Evolutionary conservation across 1,284 basidiomycete species (phyloP), one percentile per base, ranked within the genome.

Genomic region (Volvariella surrecta): DNA sequence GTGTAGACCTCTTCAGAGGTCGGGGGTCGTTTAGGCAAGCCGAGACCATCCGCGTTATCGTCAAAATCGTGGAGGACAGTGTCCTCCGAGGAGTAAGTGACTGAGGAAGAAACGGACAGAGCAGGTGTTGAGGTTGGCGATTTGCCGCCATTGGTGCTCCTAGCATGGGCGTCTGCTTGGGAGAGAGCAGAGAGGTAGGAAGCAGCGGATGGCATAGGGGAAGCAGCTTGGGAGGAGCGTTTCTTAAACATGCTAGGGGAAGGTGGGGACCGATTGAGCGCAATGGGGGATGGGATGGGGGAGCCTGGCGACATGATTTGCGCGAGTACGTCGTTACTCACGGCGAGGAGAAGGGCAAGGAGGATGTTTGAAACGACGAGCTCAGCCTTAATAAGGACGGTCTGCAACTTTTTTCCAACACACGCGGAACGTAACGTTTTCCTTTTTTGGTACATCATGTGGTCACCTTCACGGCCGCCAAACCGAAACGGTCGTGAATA

Each of bases 1-100:
- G 65, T 71, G 58, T 84, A 86, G 21, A 82, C 71, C 56, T 87
- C 80, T 54, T 83, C 79, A 0, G 85, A 88, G 34, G 79, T 87
- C 1, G 85, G 83, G 2, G 85, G 79, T 15, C 65, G 64, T 40
- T 63, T 55, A 18, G 84, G 82, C 43, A 75, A 66, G 13, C 71
- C 56, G 30, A 88, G 71, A 4, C 73, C 74, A 55, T 79, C 71
- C 0, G 58, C 54, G 54, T 69, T 68, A 51, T 74, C 60, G 31
- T 68, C 65, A 16, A 67, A 51, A 44, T 83, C 81, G 49, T 74
- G 62, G 38, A 80, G 59, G 3, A 79, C 63, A 8, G 73, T 76
- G 51, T 84, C 82, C 49, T 81, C 74, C 0, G 80, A 80, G 8
- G 74, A 76, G 2, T 70, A 64, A 4, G 82, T 82, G 46, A 77